These are phyloP conservation scores for Didymella exigua DNA, from an alignment of 2,329 filamentous ascomycete genomes.

Conservation along the genomic window DNA sequence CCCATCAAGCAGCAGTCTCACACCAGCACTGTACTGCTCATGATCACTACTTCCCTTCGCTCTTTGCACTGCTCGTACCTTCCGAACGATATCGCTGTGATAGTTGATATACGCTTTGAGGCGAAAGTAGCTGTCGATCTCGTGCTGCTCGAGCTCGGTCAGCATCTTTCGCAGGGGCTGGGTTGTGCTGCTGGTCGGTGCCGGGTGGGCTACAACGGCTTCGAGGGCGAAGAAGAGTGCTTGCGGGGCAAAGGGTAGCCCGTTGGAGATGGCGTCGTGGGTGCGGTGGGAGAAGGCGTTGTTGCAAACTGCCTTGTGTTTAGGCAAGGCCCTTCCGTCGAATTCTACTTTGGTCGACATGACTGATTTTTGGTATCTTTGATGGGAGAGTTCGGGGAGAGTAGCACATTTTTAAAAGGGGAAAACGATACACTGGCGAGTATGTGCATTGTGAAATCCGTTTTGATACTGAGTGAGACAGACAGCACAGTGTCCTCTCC, in stretches of 20 bases:
- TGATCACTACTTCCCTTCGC: not conserved
- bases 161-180: not conserved
- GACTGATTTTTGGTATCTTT: too few relatives aligned
- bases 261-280: not conserved
- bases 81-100: not conserved
- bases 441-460: too few relatives aligned
- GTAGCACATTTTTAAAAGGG: too few relatives aligned
- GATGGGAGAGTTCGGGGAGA: too few relatives aligned
- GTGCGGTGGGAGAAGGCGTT: not conserved
- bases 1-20: not conserved
- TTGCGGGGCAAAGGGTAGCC: not conserved
- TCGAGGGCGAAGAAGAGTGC: not conserved
- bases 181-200: not conserved
- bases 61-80: not conserved
- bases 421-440: too few relatives aligned
- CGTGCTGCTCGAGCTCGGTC: not conserved
- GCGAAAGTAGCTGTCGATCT: not conserved
- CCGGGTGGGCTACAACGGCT: not conserved
- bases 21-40: not conserved
- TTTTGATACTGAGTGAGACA: too few relatives aligned
- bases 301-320: not conserved
- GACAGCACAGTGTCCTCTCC: too few relatives aligned
- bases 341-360: too few relatives aligned
- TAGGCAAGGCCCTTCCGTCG: not conserved
- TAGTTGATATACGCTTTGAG: not conserved